These are phyloP conservation scores for Parsonsia alboflavescens DNA, from an alignment of 257 asterid species.

Conservation along the genomic window DNA sequence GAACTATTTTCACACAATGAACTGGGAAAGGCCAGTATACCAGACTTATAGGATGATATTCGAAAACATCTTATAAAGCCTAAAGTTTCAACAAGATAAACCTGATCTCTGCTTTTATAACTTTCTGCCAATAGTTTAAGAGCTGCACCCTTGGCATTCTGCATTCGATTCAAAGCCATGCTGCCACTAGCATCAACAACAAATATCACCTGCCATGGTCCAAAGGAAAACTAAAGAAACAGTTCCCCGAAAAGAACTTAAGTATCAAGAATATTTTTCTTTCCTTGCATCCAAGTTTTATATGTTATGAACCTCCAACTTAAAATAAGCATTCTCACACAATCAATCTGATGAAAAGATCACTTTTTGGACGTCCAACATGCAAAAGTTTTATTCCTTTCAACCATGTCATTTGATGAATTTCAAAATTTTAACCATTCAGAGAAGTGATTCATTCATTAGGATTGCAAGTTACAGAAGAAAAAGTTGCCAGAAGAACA, in stretches of 20 bases:
- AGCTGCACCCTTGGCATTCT: constrained; percentile 98
- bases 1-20: neutral
- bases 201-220: constrained; percentile 70
- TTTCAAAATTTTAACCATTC: constrained; percentile 2
- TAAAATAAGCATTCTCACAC: neutral
- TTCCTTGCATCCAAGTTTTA: neutral
- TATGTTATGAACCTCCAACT: neutral
- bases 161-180: constrained; percentile 99
- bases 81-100: constrained; percentile 18
- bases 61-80: neutral
- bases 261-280: neutral
- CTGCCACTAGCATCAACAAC: constrained; percentile 99
- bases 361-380: neutral
- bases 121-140: constrained; percentile 95
- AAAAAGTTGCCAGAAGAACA: neutral
- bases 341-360: neutral
- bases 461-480: neutral
- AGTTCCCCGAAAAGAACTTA: neutral
- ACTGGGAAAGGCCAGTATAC: neutral
- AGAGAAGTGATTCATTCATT: neutral
- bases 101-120: constrained; percentile 99
- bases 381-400: neutral
- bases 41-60: neutral
- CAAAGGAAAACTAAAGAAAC: neutral
- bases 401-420: constrained; percentile 2